phyloP scores from a whole-genome alignment of 1,284 basidiomycete species.

The Anthracocystis setariae region DNA sequence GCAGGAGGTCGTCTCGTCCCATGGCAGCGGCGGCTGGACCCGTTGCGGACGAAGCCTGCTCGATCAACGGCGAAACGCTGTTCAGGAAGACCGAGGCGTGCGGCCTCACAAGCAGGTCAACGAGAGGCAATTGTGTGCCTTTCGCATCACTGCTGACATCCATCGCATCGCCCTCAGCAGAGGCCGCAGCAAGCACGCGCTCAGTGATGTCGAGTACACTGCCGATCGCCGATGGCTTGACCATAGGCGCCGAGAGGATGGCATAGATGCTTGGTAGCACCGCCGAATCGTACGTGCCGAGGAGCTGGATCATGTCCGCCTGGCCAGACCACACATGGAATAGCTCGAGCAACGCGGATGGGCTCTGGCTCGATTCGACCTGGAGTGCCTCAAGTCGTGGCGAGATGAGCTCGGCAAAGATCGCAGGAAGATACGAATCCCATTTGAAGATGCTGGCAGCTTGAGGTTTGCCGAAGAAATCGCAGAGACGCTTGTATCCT shows the following conservation, averaged over 20 bases:
- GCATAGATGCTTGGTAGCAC: slow-evolving; percentile 82
- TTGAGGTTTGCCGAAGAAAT: slow-evolving; percentile 78
- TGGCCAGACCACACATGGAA: slow-evolving; percentile 81
- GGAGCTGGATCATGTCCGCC: slow-evolving; percentile 73
- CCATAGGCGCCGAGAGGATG: slow-evolving; percentile 82
- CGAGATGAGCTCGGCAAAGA: slow-evolving; percentile 80
- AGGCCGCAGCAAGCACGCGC: slow-evolving; percentile 72
- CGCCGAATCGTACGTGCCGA: slow-evolving; percentile 78
- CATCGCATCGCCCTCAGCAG: slow-evolving; percentile 25
- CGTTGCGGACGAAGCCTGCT: slow-evolving; percentile 72
- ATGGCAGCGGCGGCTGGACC: slow-evolving; percentile 72
- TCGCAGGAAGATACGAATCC: slow-evolving; percentile 75
- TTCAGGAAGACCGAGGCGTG: slow-evolving; percentile 80
- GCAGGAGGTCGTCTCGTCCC: slow-evolving; percentile 76
- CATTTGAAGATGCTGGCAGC: slow-evolving; percentile 76
- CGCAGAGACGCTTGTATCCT: slow-evolving; percentile 84
- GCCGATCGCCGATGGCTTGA: slow-evolving; percentile 84
- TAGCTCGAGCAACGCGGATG: slow-evolving; percentile 87
- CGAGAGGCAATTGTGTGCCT: slow-evolving; percentile 9
- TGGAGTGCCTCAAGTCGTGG: slow-evolving; percentile 82
- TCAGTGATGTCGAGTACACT: slow-evolving; percentile 89
- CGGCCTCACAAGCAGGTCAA: slow-evolving; percentile 74
- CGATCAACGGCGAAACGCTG: slow-evolving; percentile 73
- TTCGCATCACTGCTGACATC: slow-evolving; percentile 16
- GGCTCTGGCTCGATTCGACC: slow-evolving; percentile 88